These are phyloP conservation scores for Plasmodium adleri DNA, from an alignment of 169 alveolate genomes.

Conservation along the genomic window DNA sequence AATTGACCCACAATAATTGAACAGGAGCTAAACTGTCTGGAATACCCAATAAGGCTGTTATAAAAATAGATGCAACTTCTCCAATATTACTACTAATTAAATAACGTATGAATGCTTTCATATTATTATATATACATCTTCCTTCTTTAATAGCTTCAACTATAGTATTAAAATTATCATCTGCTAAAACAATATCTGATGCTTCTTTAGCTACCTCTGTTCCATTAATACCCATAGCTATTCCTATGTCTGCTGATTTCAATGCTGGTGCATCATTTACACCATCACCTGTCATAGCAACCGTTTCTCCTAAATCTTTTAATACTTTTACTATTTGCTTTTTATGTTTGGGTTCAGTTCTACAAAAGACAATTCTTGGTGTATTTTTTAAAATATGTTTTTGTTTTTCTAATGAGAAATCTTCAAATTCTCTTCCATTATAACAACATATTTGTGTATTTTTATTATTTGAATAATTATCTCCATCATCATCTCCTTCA, in stretches of 20 bases:
- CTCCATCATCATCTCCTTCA: constrained; percentile 14
- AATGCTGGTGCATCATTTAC: constrained; percentile 99
- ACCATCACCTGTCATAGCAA: constrained; percentile 99
- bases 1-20: constrained; percentile 99
- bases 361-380: constrained; percentile 95
- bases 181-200: constrained; percentile 99
- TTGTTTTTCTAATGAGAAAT: constrained; percentile 85
- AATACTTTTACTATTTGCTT: constrained; percentile 96
- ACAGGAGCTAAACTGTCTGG: constrained; percentile 98
- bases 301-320: constrained; percentile 94
- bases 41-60: constrained; percentile 98
- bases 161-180: constrained; percentile 98
- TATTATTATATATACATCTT: constrained; percentile 97
- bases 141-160: constrained; percentile 99
- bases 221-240: constrained; percentile 99
- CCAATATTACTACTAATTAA: constrained; percentile 99
- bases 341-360: constrained; percentile 99
- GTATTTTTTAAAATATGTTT: constrained; percentile 88
- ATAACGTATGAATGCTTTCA: constrained; percentile 98
- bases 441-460: constrained; percentile 83
- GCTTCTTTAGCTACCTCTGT: constrained; percentile 99
- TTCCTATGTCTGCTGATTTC: constrained; percentile 98
- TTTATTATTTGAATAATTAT: constrained; percentile 21
- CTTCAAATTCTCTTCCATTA: constrained; percentile 97
- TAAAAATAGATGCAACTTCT: constrained; percentile 99